Evolutionary conservation across 2,329 filamentous ascomycete species (phyloP), one percentile per base, ranked within the genome.

Genomic region (Talaromyces sp.): DNA sequence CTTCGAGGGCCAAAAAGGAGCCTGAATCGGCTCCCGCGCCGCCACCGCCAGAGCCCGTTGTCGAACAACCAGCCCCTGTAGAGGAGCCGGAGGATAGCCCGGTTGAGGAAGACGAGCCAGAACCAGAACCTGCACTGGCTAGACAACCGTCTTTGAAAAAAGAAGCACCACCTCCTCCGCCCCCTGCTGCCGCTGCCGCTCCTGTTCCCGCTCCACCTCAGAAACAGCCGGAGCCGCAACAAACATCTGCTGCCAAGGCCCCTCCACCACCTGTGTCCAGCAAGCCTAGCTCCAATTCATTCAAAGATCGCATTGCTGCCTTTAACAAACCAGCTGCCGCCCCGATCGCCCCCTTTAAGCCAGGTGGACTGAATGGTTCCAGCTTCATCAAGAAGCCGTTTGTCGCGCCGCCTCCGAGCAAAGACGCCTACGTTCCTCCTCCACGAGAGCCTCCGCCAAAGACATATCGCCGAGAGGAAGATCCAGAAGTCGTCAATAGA

Each of bases 331-430:
- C 90, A 51, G 86, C 90, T 41, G 91, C 92, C 6, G 86, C 92
- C 2, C 95, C 95, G 9, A 81, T 95, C 62, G 85, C 91, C n/a
- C 95, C 95, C 1, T 93, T 96, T 78, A 96, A 96, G 72, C 91
- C 92, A 21, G 82, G 83, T 62, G 86, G 86, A 2, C 77, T 88
- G 27, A 76, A 82, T 60, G 73, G 78, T 11, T 79, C 83, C 54
- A 82, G 83, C 64, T 98, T 98, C 71, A 87, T 99, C 76, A 97
- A 93, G 82, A 98, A 98, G 77, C 92, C 93, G 0, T 99, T 97
- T 69, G 93, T 99, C 60, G 91, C 95, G 3, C 92, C 95, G 56
- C 95, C 95, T 19, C 95, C 95, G 0, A 96, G 92, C 74, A 89
- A 91, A 66, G 89, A 97, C 78, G 89, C 93, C 26, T 99, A 91